Base-by-base conservation (phyloP, 495 filamentous ascomycete species). In the Hyaloscypha bicolor region DNA sequence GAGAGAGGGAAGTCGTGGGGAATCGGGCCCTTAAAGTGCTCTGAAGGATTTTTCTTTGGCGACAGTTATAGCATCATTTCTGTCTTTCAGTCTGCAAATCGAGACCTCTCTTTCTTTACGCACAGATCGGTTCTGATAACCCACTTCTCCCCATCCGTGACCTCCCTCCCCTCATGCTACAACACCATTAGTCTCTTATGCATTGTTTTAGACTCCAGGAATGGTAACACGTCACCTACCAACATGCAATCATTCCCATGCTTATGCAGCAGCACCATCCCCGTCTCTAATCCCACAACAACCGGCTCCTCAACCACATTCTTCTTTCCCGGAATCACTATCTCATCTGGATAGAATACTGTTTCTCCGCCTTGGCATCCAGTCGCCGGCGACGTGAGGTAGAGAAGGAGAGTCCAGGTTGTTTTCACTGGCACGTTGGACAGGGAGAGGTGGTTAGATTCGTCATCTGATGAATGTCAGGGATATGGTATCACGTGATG, bases 351-450 rank as follows among this genome's bases (percentile, higher is more conserved):
- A 73, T 97, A 95, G 76, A 98, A 98, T 52, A 95, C 90, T 0
- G 94, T 97, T 73, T 97, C 92, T 51, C 94, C 94, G 30, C 94
- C 94, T 11, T 80, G 70, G 67, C 92, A 90, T 9, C 88, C 90
- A 1, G 89, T 89, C 4, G 78, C 75, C 4, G 83, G 80, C 4
- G 88, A 88, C 0, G 90, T 93, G 37, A 98, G 84, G 71, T 97
- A 98, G 60, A 97, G 86, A 1, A 97, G 83, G 6, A 97, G 83
- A 0, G 94, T 97, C 93, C 94, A 98, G 0, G 94, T 97, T 19
- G 94, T 97, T 72, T 86, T 88, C 2, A 86, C 91, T n/a, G 82
- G 81, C 5, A 80, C 73, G 8, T 79, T 76, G 4, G 80, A 79
- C 53, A 93, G 81, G 3, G 79, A 81, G 22, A 95, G 73, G 62